Evolutionary conservation across 2,329 filamentous ascomycete genomes (phyloP).

Genomic region (Myriosclerotinia duriaeana): DNA sequence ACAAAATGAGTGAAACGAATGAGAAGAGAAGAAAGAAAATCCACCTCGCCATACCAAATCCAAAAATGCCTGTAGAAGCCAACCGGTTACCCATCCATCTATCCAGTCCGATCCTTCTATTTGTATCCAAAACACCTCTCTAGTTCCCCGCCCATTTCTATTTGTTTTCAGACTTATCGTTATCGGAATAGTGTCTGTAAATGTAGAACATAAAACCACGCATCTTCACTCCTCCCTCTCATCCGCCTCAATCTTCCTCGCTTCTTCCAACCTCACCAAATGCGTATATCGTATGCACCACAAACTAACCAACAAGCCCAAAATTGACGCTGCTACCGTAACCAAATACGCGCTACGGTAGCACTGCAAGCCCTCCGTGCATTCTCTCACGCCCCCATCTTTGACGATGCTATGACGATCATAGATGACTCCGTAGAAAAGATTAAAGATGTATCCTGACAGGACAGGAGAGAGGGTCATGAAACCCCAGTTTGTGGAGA

Average conservation of each 20-base stretch:
- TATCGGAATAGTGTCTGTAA: not conserved
- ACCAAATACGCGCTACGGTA: slow-evolving; percentile 79
- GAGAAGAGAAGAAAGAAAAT: not conserved
- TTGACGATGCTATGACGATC: slow-evolving; percentile 74
- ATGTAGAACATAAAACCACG: no score
- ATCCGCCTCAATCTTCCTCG: slow-evolving; percentile 29
- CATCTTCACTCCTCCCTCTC: slow-evolving; percentile 24
- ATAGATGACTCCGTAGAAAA: slow-evolving; percentile 82
- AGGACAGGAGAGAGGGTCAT: slow-evolving; percentile 89
- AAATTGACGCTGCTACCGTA: slow-evolving; percentile 69
- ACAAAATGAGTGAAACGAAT: not conserved
- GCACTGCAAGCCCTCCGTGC: slow-evolving; percentile 74
- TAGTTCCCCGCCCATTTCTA: not conserved
- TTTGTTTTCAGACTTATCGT: not conserved
- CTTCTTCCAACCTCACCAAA: slow-evolving; percentile 29
- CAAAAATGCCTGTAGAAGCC: not conserved
- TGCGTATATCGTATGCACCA: slow-evolving; percentile 57
- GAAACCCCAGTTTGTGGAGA: slow-evolving; percentile 94
- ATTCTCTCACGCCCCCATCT: slow-evolving; percentile 68
- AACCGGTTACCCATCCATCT: no score
- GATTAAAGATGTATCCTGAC: slow-evolving; percentile 87
- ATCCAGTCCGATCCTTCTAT: no score
- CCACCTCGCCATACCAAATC: not conserved
- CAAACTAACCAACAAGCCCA: slow-evolving; percentile 68
- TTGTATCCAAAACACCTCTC: not conserved